Evolutionary conservation across 257 asterid genomes (phyloP).

Genomic region (Sherardia arvensis): DNA sequence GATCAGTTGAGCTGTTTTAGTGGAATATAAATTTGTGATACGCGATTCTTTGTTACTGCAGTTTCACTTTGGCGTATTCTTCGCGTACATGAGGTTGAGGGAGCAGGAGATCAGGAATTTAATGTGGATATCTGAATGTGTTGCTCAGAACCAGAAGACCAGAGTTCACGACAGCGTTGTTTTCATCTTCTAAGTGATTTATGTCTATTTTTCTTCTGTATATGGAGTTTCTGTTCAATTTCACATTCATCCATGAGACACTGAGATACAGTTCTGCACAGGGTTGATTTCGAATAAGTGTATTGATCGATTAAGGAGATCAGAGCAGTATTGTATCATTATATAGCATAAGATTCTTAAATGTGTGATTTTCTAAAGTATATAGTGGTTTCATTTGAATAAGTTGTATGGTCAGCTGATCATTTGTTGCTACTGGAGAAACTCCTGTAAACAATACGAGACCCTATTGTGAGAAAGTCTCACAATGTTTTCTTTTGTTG

Average conservation of each 20-base stretch:
- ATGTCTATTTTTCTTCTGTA: background rate
- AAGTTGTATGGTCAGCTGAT: background rate
- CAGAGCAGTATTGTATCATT: slow-evolving; percentile 1
- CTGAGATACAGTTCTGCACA: background rate
- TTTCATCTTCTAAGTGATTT: slow-evolving; percentile 49
- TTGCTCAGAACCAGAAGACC: slow-evolving; percentile 89
- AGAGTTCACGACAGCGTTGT: slow-evolving; percentile 92
- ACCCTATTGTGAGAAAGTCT: too few relatives aligned
- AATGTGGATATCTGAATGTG: slow-evolving; percentile 99
- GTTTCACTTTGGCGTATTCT: slow-evolving; percentile 87
- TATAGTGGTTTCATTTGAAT: background rate
- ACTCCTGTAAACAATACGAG: background rate
- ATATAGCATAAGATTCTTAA: too few relatives aligned
- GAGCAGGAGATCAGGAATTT: slow-evolving; percentile 96
- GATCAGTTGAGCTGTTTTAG: background rate
- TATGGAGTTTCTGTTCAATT: background rate
- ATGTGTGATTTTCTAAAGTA: background rate
- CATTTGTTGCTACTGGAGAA: background rate
- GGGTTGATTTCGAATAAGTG: slow-evolving; percentile 4
- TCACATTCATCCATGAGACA: background rate
- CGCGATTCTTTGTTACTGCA: slow-evolving; percentile 27
- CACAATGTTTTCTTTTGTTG: too few relatives aligned
- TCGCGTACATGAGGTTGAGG: slow-evolving; percentile 82
- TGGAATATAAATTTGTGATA: background rate
- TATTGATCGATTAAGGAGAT: background rate